phyloP scores from a whole-genome alignment of 108 stramenopile species.

The Chaetoceros muelleri region DNA sequence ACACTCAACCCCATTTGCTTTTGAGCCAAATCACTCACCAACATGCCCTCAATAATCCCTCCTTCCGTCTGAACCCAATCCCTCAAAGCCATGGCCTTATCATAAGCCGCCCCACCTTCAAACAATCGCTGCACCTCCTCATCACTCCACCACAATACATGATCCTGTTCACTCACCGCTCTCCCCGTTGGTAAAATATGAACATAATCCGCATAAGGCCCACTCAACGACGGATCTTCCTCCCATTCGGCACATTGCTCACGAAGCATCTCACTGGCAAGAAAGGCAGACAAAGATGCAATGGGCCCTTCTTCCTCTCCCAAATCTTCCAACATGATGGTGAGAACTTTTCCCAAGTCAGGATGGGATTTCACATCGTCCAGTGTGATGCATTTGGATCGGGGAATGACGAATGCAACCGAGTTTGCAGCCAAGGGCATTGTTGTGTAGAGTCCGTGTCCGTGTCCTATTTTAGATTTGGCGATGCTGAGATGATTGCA shows the following conservation, averaged over 20 bases:
- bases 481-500: background rate
- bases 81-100: background rate
- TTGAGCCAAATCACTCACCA: conserved; percentile 4
- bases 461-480: background rate
- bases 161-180: background rate
- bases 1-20: background rate
- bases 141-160: conserved; percentile 4
- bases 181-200: background rate
- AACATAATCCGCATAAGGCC: background rate
- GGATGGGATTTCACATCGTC: background rate
- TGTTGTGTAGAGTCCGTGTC: background rate
- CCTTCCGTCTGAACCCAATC: conserved; percentile 1
- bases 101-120: conserved; percentile 1
- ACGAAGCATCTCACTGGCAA: background rate
- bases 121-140: conserved; percentile 1
- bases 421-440: background rate
- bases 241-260: conserved; percentile 5
- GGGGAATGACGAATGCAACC: background rate
- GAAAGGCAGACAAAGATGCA: background rate
- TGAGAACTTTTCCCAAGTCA: background rate
- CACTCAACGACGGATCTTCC: background rate
- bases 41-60: background rate
- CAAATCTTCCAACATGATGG: background rate
- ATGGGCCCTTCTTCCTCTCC: background rate
- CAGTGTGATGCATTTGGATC: background rate